Conservation (phyloP, 306 rosid genomes). For the Cicer bijugum region DNA sequence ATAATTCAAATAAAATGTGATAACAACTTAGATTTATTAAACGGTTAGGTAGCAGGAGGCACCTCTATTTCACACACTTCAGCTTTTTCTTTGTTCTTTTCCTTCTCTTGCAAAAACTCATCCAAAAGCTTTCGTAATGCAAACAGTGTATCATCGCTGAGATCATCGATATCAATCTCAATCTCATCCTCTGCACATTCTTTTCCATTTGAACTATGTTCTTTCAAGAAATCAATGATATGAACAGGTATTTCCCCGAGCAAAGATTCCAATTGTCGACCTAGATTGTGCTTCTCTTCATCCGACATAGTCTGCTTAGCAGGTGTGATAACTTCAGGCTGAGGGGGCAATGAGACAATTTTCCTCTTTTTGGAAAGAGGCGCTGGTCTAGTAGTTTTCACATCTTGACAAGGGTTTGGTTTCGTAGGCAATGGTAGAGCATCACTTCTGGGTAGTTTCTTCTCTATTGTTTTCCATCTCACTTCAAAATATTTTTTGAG, state of each 20-base stretch:
- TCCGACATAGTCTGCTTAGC: conserved; percentile 64
- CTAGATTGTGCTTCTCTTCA: conserved; percentile 63
- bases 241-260: conserved; percentile 68
- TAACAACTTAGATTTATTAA: conserved; percentile 30
- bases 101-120: conserved; percentile 63
- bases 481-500: conserved; percentile 68
- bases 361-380: conserved; percentile 72
- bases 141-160: conserved; percentile 72
- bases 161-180: conserved; percentile 84
- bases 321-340: conserved; percentile 57
- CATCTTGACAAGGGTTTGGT: conserved; percentile 45
- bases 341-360: conserved; percentile 53
- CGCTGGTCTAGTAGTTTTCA: conserved; percentile 52
- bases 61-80: conserved; percentile 85
- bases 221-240: conserved; percentile 76
- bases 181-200: conserved; percentile 78
- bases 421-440: conserved; percentile 49
- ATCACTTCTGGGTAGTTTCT: conserved; percentile 61
- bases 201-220: conserved; percentile 67
- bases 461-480: conserved; percentile 83
- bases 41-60: conserved; percentile 37
- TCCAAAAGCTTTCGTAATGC: conserved; percentile 69
- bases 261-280: conserved; percentile 75
- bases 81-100: conserved; percentile 52
- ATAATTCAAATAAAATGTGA: conserved; percentile 6